Base-by-base conservation (phyloP, 2,329 filamentous ascomycete species). In the Purpureocillium lavendulum region DNA sequence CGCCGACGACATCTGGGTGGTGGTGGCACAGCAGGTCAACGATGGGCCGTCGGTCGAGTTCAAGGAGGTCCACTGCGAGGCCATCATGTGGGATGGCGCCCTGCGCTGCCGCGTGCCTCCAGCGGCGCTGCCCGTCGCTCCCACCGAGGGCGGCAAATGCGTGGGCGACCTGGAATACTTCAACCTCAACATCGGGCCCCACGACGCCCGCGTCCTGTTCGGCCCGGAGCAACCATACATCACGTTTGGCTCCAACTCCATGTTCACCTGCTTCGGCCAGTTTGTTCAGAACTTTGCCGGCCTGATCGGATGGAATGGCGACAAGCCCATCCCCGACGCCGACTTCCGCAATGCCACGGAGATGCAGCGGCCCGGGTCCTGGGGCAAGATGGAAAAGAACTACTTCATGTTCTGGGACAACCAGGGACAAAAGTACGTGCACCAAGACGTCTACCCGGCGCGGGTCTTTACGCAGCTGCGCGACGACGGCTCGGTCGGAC, bases 391-490 rank as follows among this genome's bases (percentile, higher is more conserved):
- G 18, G 75, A 81, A 56, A 80, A 80, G 66, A 80, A 81, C 49
- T 81, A 67, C 62, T 80, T 80, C 46, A 43, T 74, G 3, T 80
- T 80, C 57, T 80, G 75, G 75, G 74, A 77, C 44, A 41, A 44
- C 0, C 41, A 58, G 0, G 66, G 63, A 5, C 51, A 62, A 15
- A 55, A 66, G 36, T 75, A 75, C 49, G 60, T 64, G 1, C 75
- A 80, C 50, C 67, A 77, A 51, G 73, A 78, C 45, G 50, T 77
- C 2, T 47, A 51, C 1, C 75, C 74, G 0, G 57, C 57, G 14
- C 69, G 76, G 0, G 59, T 58, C 1, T 79, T 77, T 47, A 65
- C 73, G 1, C 56, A 59, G 30, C 50, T 77, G 9, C 48, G 50
- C 3, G 30, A 44, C 2, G 66, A 73, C 44, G 74, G 73, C 4